Evolutionary conservation across 1,284 basidiomycete genomes (phyloP).

Genomic region (Cystobasidium pallidum): DNA sequence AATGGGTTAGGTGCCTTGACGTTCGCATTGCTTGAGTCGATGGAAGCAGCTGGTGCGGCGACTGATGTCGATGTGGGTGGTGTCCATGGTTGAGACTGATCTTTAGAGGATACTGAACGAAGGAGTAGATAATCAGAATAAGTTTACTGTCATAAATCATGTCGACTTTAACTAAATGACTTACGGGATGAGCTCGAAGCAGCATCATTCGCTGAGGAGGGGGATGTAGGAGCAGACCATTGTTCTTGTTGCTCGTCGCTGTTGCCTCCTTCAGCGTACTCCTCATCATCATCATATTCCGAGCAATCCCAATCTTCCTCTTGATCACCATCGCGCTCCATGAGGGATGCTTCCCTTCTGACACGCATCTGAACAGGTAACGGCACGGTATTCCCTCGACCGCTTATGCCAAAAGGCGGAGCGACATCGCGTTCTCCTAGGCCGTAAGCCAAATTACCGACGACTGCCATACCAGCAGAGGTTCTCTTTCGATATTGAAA

Average conservation of each 20-base stretch:
- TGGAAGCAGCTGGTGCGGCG: conserved; percentile 1
- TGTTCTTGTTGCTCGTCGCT: not conserved
- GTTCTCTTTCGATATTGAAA: conserved; percentile 21
- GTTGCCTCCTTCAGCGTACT: conserved; percentile 3
- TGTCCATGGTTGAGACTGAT: not conserved
- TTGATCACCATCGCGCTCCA: conserved; percentile 18
- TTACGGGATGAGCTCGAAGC: conserved; percentile 10
- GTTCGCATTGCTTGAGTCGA: conserved; percentile 1
- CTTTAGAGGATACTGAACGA: not conserved
- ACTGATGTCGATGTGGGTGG: not conserved
- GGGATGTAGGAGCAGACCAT: conserved; percentile 15
- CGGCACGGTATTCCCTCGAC: conserved; percentile 1
- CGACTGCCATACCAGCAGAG: conserved; percentile 17
- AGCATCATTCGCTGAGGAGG: not conserved
- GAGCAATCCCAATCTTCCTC: conserved; percentile 37
- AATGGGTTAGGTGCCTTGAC: conserved; percentile 1
- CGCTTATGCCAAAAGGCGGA: conserved; percentile 14
- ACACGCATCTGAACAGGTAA: conserved; percentile 24
- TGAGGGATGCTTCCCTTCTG: conserved; percentile 15
- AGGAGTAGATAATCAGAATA: not conserved
- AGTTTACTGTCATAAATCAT: not conserved
- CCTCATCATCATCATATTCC: conserved; percentile 18
- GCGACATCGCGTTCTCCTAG: conserved; percentile 26
- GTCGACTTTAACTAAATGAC: not conserved
- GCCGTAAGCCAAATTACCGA: conserved; percentile 13